Percentiles rank a stretch among this genome's conserved stretches.
phyloP scores from a whole-genome alignment of 1,139 yeast genomes.

The Yamadazyma pseudoaaseri region DNA sequence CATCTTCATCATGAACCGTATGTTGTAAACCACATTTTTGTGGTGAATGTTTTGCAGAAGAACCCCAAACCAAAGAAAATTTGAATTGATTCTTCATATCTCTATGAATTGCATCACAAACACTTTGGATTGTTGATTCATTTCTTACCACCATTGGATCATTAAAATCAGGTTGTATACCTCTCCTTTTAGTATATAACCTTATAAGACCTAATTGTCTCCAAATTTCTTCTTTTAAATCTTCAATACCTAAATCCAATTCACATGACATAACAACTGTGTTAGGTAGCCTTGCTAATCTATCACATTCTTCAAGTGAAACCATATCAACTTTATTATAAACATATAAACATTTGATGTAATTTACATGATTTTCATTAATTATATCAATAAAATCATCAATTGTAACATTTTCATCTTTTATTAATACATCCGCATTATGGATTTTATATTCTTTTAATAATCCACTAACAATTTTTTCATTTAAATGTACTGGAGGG shows the following conservation, averaged over 20 bases:
- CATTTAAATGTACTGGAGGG: conserved; percentile 82
- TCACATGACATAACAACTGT: conserved; percentile 94
- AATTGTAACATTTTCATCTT: conserved; percentile 86
- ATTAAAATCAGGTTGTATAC: conserved; percentile 71
- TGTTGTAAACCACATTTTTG: conserved; percentile 93
- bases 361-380: conserved; percentile 82
- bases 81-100: conserved; percentile 91
- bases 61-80: conserved; percentile 96
- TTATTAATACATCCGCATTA: conserved; percentile 87
- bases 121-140: conserved; percentile 75
- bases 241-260: conserved; percentile 79
- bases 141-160: conserved; percentile 92
- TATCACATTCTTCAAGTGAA: conserved; percentile 88
- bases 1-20: conserved; percentile 88
- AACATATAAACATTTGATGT: conserved; percentile 88
- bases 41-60: conserved; percentile 92
- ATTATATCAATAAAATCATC: conserved; percentile 94
- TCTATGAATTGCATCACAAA: conserved; percentile 90
- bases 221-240: conserved; percentile 92
- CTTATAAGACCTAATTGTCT: conserved; percentile 76
- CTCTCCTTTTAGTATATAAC: conserved; percentile 82
- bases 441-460: conserved; percentile 86
- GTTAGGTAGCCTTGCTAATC: conserved; percentile 87
- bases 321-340: conserved; percentile 96
- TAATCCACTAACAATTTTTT: conserved; percentile 72